Evolutionary conservation across 2,329 filamentous ascomycete species (phyloP), one percentile per base, ranked within the genome.

Genomic region (Cladosporium sp.): DNA sequence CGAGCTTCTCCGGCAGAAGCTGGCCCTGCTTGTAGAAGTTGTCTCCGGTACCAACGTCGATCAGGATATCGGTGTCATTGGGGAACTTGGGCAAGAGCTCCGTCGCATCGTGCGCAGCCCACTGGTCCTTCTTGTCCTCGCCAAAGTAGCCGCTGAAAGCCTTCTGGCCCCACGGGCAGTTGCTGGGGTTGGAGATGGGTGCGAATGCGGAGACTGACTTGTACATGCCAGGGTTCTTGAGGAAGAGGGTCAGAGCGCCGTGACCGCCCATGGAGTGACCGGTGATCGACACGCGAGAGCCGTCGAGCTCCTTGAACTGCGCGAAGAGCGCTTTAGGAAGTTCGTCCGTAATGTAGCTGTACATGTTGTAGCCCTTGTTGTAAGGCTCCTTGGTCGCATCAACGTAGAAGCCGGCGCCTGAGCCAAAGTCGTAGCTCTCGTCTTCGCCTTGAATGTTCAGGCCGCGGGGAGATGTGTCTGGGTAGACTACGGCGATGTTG

Each of bases 221-320:
- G 84, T 96, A 99, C 82, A 86, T 88, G 69, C 91, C 92, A 0
- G 95, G 93, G 80, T 98, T 90, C 82, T 92, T 94, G 62, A 99
- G 85, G 83, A 91, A 98, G 72, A 98, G 81, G 55, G 93, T 97
- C 72, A 99, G 83, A 53, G 95, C 95, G 69, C 95, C 95, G 79
- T 99, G 95, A 0, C 95, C 95, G 71, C 95, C 95, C 95, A 99
- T 99, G 73, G 89, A 93, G 82, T 99, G 95, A 6, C 95, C 95
- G 49, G 91, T 92, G 74, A 99, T 95, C 78, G 89, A 90, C 64
- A 97, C 88, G 49, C 89, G 85, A 31, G 74, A 79, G 0, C 79
- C 74, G 78, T 98, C 94, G 33, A 99, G 82, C 75, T 87, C 84
- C 57, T 77, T 82, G 80, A 93, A 96, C 29, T 86, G 84, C 33